Base-by-base conservation (phyloP, 441 rosid species). In the Mallotus repandus region DNA sequence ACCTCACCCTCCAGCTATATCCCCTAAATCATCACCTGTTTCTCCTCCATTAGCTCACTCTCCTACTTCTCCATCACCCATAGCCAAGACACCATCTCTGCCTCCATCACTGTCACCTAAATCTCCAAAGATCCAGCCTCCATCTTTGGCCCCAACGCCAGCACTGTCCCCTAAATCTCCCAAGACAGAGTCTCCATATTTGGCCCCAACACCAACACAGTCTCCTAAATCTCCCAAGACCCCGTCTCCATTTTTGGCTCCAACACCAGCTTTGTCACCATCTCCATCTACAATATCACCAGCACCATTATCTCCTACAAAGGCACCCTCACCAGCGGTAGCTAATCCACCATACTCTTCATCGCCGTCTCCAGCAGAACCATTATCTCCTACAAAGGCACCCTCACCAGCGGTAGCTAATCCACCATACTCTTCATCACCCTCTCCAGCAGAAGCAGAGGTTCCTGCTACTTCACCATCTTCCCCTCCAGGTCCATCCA, bases 331-430 rank as follows among this genome's bases (percentile, higher is more conserved):
- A n/a, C 11, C 64, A 52, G 57, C 86, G 55, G 2, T 58, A 70
- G 9, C 74, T 43, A 2, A 58, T 5, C n/a, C 54, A 43, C 79
- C 41, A 66, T 12, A 7, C 18, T 46, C 58, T 46, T 25, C 75
- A 5, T 13, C 69, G 10, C 64, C 80, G 0, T 35, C 85, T 9
- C 13, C 78, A 4, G 66, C 78, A 7, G 59, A 48, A 35, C n/a
- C n/a, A n/a, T n/a, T n/a, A 5, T 8, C 69, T 4, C 69, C 76
- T 0, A 21, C 79, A 0, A 35, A 55, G 25, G 46, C 67, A 5
- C 54, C 54, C 18, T 45, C 58, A n/a, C 11, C 64, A 52, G 57
- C 86, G 55, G 2, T 58, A 70, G 9, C 74, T 43, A 2, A 58
- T 5, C 18, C 54, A 43, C 79, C 38, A 66, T 12, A 7, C 18